These are phyloP conservation scores for Chytriomyces confervae DNA, from an alignment of 192 early-diverging fungal genomes.

Conservation along the genomic window DNA sequence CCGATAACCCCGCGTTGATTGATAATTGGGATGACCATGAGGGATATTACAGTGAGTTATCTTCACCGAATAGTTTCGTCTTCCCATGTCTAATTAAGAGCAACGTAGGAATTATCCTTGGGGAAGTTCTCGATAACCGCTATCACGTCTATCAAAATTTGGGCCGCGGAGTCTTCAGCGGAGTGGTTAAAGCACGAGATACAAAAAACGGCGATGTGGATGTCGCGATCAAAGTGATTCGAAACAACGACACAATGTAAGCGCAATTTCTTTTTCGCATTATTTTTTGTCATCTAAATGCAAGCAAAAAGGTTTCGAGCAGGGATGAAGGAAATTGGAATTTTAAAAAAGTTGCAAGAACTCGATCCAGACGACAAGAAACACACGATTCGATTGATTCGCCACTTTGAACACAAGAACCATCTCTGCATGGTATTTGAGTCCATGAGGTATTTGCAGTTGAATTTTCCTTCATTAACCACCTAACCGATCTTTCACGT, in stretches of 20 bases:
- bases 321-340: constrained; percentile 85
- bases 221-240: constrained; percentile 95
- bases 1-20: constrained; percentile 59
- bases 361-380: constrained; percentile 88
- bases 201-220: constrained; percentile 69
- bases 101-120: constrained; percentile 69
- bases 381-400: constrained; percentile 82
- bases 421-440: constrained; percentile 97
- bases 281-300: background rate
- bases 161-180: constrained; percentile 95
- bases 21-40: constrained; percentile 98
- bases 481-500: background rate
- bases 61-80: constrained; percentile 1
- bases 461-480: background rate
- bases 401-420: constrained; percentile 88
- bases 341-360: constrained; percentile 83
- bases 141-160: constrained; percentile 85
- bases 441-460: constrained; percentile 68
- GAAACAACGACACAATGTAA: constrained; percentile 93
- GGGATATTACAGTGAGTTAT: constrained; percentile 93
- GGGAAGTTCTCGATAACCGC: constrained; percentile 84
- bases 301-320: constrained; percentile 71
- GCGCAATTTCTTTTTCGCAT: background rate
- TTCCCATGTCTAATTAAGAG: background rate
- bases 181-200: constrained; percentile 88